These are phyloP conservation scores for Pharnaceum exiguum DNA, from an alignment of 148 eudicot genomes.

Conservation along the genomic window DNA sequence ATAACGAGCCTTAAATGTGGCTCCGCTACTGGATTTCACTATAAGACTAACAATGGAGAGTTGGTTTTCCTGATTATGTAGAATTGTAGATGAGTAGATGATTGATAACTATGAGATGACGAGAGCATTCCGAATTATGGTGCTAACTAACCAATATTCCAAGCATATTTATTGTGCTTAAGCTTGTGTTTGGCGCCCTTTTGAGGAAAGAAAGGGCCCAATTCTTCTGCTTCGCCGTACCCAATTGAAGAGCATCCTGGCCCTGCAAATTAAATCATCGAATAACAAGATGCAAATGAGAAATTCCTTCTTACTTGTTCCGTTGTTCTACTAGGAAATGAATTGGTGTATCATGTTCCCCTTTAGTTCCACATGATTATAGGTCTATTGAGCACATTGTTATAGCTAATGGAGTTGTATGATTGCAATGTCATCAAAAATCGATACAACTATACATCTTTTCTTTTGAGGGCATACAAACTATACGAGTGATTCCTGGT, in stretches of 20 bases:
- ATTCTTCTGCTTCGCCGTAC: conserved; percentile 67
- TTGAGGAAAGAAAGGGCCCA: conserved; percentile 69
- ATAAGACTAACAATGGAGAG: too few species aligned
- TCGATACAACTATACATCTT: too few species aligned
- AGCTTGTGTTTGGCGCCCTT: conserved; percentile 51
- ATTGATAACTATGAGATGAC: background rate
- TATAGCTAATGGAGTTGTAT: too few species aligned
- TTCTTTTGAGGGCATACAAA: too few species aligned
- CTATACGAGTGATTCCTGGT: too few species aligned
- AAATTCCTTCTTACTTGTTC: too few species aligned
- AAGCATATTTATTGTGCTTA: conserved; percentile 51
- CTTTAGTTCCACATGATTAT: too few species aligned
- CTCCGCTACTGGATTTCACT: too few species aligned
- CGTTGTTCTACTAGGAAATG: background rate
- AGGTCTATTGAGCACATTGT: too few species aligned
- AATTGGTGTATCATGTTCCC: background rate
- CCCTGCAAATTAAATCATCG: conserved; percentile 29
- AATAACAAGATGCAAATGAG: background rate
- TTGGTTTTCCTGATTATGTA: background rate
- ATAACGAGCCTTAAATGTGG: too few species aligned
- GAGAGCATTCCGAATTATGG: background rate
- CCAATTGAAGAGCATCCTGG: conserved; percentile 94
- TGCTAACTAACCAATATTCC: conserved; percentile 60
- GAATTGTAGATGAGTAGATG: background rate
- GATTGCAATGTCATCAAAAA: too few species aligned